Base-by-base conservation (phyloP, 257 asterid species). In the Scutellaria barbata region DNA sequence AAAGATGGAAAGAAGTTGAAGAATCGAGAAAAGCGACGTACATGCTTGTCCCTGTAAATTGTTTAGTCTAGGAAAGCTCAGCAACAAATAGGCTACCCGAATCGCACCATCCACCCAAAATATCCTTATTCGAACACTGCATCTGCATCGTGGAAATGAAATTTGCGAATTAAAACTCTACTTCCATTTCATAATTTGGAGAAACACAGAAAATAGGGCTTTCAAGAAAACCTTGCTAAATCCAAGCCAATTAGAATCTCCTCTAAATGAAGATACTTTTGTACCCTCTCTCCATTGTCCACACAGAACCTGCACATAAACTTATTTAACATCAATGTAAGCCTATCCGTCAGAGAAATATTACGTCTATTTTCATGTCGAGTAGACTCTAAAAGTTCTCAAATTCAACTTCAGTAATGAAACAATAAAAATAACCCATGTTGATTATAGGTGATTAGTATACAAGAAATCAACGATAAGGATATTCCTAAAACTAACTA, bases 231-330 rank as follows among this genome's bases (percentile, higher is more conserved):
- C 98, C 97, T 94, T 94, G 80, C 90, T 82, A 78, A 94, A 94
- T 52, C 99, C 97, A 48, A 94, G 99, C 97, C 99, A 94, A 82
- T 94, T 91, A 37, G 99, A 91, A 83, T 94, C 97, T 54, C 99
- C 99, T 81, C 96, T 81, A 74, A 87, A 91, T 0, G 97, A 89
- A 79, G 91, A 89, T 4, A 81, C 82, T 73, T 83, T 94, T 74
- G 78, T 72, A 76, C 85, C 63, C 45, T 87, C 89, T 70, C 65
- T 79, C 99, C 99, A 94, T 41, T 69, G 75, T 66, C 97, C 97
- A 72, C 96, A 89, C 3, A 86, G 58, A 58, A 94, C 87, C 97
- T 94, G 90, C 79, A 77, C 35, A 30, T 30, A 4, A 30, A 30
- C 35, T 30, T 30, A 30, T 30, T 1, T 30, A 1, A 30, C 52